Evolutionary conservation across 1,284 basidiomycete genomes (phyloP).

Genomic region (Schizophyllum amplum): DNA sequence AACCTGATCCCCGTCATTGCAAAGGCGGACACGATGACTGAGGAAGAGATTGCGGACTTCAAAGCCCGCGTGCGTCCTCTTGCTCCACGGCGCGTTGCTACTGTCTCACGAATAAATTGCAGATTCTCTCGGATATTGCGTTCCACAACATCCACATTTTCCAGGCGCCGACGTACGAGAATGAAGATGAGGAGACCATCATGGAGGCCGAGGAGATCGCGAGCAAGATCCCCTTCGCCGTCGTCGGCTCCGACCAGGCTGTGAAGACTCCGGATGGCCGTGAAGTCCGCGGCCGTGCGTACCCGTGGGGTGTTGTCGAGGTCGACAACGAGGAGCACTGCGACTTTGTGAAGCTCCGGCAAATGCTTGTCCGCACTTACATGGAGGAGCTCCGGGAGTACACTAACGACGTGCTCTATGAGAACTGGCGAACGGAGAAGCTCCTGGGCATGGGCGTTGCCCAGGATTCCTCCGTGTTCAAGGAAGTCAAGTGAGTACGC

Average conservation of each 20-base stretch:
- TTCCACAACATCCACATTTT: conserved; percentile 95
- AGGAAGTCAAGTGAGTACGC: conserved; percentile 86
- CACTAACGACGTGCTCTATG: conserved; percentile 89
- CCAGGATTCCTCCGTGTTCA: conserved; percentile 95
- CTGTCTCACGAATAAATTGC: conserved; percentile 10
- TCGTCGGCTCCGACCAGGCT: conserved; percentile 85
- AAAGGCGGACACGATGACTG: conserved; percentile 93
- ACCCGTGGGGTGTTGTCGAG: conserved; percentile 97
- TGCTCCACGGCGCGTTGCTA: conserved; percentile 2
- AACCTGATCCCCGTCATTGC: conserved; percentile 97
- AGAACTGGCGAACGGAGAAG: conserved; percentile 95
- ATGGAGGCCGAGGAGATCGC: conserved; percentile 95
- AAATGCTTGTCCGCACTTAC: conserved; percentile 96
- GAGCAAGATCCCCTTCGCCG: conserved; percentile 94
- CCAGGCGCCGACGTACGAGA: conserved; percentile 91
- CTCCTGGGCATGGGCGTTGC: conserved; percentile 91
- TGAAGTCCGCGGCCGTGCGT: conserved; percentile 83
- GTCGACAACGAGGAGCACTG: conserved; percentile 98
- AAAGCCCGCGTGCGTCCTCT: conserved; percentile 69
- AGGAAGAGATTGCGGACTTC: conserved; percentile 88
- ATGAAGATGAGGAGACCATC: conserved; percentile 94
- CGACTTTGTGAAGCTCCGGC: conserved; percentile 96
- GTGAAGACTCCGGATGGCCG: conserved; percentile 82
- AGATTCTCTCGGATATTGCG: conserved; percentile 88
- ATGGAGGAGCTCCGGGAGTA: conserved; percentile 97